These are phyloP conservation scores for Termitomyces sp. DNA, from an alignment of 768 basidiomycete species.

Conservation along the genomic window DNA sequence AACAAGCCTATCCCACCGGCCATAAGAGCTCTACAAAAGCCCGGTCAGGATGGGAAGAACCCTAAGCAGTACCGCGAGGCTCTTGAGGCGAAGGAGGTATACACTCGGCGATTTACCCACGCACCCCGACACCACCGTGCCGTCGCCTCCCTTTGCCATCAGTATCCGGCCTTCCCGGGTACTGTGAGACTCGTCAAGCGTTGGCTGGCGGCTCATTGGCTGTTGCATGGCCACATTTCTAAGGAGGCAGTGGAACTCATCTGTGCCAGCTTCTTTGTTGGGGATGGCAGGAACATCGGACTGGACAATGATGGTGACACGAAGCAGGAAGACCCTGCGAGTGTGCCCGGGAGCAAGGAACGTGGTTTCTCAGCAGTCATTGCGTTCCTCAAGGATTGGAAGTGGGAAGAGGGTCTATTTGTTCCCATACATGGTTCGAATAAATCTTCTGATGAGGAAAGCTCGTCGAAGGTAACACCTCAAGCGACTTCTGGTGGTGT, in stretches of 20 bases:
- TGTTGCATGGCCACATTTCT: constrained; percentile 68
- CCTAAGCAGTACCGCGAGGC: constrained; percentile 54
- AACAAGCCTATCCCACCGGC: constrained; percentile 35
- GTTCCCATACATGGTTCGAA: constrained; percentile 64
- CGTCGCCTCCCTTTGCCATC: constrained; percentile 75
- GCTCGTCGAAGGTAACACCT: constrained; percentile 16
- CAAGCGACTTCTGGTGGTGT: constrained; percentile 37
- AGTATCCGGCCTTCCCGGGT: constrained; percentile 72
- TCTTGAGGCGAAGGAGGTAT: constrained; percentile 51
- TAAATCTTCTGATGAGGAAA: constrained; percentile 26
- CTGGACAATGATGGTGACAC: constrained; percentile 22
- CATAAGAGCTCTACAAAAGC: constrained; percentile 16
- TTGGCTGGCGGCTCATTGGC: constrained; percentile 91
- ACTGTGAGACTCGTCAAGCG: constrained; percentile 88
- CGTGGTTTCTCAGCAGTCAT: constrained; percentile 76
- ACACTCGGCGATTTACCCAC: constrained; percentile 72
- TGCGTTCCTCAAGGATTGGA: constrained; percentile 76
- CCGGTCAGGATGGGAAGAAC: constrained; percentile 29
- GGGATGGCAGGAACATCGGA: constrained; percentile 34
- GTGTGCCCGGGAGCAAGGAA: constrained; percentile 72
- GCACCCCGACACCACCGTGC: constrained; percentile 84
- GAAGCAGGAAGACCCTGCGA: constrained; percentile 32
- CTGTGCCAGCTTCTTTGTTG: constrained; percentile 75
- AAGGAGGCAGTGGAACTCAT: constrained; percentile 84
- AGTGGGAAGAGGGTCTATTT: constrained; percentile 70